Evolutionary conservation across 306 rosid species (phyloP).

Genomic region (Argentina anserina): DNA sequence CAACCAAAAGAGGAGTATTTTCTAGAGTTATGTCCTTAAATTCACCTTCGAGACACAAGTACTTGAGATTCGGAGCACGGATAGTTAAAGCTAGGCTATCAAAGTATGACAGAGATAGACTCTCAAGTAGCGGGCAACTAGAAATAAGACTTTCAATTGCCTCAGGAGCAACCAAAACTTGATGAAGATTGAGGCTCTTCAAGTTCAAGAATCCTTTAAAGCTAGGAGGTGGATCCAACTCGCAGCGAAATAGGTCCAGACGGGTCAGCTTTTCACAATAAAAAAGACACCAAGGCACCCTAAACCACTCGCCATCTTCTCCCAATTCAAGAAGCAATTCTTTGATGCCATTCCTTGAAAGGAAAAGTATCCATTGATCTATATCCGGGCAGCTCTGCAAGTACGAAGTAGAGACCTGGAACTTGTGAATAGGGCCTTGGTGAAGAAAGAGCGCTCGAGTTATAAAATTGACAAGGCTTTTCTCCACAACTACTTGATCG

Average conservation of each 20-base stretch:
- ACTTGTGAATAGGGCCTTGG: slow-evolving; percentile 87
- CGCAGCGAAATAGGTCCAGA: slow-evolving; percentile 72
- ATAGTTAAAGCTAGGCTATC: slow-evolving; percentile 66
- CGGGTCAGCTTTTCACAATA: slow-evolving; percentile 54
- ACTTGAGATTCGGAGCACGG: slow-evolving; percentile 71
- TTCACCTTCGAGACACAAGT: slow-evolving; percentile 82
- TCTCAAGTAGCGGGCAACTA: slow-evolving; percentile 72
- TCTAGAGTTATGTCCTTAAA: slow-evolving; percentile 73
- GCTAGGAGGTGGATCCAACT: slow-evolving; percentile 65
- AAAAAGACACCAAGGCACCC: slow-evolving; percentile 79
- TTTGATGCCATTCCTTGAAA: slow-evolving; percentile 69
- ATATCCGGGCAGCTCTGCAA: slow-evolving; percentile 68
- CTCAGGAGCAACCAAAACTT: slow-evolving; percentile 61
- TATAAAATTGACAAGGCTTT: slow-evolving; percentile 48
- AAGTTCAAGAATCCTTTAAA: slow-evolving; percentile 64
- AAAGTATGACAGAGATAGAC: slow-evolving; percentile 52
- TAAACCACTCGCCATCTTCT: slow-evolving; percentile 64
- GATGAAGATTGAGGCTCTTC: slow-evolving; percentile 70
- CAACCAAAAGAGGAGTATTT: slow-evolving; percentile 63
- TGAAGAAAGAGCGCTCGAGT: slow-evolving; percentile 75
- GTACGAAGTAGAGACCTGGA: slow-evolving; percentile 47
- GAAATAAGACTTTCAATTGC: slow-evolving; percentile 75
- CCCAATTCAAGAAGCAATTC: slow-evolving; percentile 71
- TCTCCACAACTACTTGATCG: slow-evolving; percentile 35
- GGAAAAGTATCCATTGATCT: slow-evolving; percentile 88